phyloP scores from a whole-genome alignment of 805 yeast genomes.

The Kuraishia cidri region DNA sequence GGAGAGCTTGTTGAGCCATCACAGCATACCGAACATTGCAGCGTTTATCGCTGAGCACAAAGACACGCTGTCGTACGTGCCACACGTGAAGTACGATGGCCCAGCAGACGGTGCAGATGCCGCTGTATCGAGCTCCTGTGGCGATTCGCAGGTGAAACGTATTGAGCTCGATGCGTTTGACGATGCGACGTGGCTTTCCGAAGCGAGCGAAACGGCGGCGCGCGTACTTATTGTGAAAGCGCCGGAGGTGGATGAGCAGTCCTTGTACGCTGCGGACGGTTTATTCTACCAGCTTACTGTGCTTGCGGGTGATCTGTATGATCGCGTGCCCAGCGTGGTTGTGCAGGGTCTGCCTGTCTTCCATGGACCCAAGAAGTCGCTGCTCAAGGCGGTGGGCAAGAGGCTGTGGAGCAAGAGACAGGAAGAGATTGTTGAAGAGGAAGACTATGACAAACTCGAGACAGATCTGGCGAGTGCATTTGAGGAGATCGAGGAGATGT shows the following conservation, averaged over 20 bases:
- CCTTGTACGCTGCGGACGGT: too few relatives aligned
- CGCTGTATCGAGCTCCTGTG: neutral
- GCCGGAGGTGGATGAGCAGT: too few relatives aligned
- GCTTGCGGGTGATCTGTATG: too few relatives aligned
- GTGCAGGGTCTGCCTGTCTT: conserved; percentile 23
- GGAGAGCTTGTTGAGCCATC: conserved; percentile 5
- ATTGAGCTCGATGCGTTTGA: neutral
- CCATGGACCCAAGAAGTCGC: too few relatives aligned
- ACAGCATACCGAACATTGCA: conserved; percentile 3
- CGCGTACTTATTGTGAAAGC: conserved; percentile 6
- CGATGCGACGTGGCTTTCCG: conserved; percentile 3
- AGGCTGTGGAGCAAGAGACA: too few relatives aligned
- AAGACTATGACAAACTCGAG: conserved; percentile 15
- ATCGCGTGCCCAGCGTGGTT: conserved; percentile 7
- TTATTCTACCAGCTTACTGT: too few relatives aligned
- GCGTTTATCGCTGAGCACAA: neutral
- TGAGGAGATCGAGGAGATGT: conserved; percentile 15
- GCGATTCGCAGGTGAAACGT: neutral
- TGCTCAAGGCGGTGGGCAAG: too few relatives aligned
- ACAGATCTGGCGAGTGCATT: conserved; percentile 19
- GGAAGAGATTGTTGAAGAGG: conserved; percentile 9
- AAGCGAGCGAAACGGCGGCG: conserved; percentile 1
- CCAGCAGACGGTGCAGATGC: neutral
- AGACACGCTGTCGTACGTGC: neutral
- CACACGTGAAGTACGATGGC: conserved; percentile 4